Conservation (phyloP, 805 yeast species). For the fission yeast (Schizosaccharomyces pombe) region DNA sequence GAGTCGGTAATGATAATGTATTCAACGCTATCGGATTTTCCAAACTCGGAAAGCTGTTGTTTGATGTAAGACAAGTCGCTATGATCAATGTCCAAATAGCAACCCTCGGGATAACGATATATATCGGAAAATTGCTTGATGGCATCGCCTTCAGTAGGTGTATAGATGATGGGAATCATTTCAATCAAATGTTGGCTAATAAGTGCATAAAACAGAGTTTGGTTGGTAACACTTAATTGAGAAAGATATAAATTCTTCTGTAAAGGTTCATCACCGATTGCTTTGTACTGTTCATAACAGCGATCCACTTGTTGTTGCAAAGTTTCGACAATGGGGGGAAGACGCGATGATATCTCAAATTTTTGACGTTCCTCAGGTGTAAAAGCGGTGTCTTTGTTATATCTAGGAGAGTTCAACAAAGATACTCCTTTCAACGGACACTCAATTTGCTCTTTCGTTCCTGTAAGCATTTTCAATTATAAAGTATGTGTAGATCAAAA, state of each 20-base stretch:
- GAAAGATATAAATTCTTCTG: slow-evolving; percentile 87
- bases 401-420: slow-evolving; percentile 60
- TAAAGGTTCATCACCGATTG: slow-evolving; percentile 47
- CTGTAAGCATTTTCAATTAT: too few species aligned
- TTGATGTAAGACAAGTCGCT: slow-evolving; percentile 48
- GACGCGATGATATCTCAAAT: slow-evolving; percentile 53
- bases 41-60: slow-evolving; percentile 49
- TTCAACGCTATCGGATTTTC: slow-evolving; percentile 75
- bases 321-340: slow-evolving; percentile 65
- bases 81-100: slow-evolving; percentile 65
- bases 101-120: slow-evolving; percentile 88
- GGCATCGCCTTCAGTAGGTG: slow-evolving; percentile 48
- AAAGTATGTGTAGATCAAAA: too few species aligned
- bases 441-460: too few species aligned
- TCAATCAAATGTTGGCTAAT: slow-evolving; percentile 75
- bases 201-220: slow-evolving; percentile 69
- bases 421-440: slow-evolving; percentile 30
- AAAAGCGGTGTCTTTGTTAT: slow-evolving; percentile 93
- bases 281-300: slow-evolving; percentile 65
- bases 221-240: slow-evolving; percentile 73
- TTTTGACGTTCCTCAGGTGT: slow-evolving; percentile 60
- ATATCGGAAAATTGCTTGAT: slow-evolving; percentile 78
- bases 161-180: slow-evolving; percentile 19
- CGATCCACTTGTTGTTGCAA: slow-evolving; percentile 39
- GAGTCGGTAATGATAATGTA: slow-evolving; percentile 89